Evolutionary conservation across 352 stramenopile species (phyloP).

Genomic region (Pythium sp.): DNA sequence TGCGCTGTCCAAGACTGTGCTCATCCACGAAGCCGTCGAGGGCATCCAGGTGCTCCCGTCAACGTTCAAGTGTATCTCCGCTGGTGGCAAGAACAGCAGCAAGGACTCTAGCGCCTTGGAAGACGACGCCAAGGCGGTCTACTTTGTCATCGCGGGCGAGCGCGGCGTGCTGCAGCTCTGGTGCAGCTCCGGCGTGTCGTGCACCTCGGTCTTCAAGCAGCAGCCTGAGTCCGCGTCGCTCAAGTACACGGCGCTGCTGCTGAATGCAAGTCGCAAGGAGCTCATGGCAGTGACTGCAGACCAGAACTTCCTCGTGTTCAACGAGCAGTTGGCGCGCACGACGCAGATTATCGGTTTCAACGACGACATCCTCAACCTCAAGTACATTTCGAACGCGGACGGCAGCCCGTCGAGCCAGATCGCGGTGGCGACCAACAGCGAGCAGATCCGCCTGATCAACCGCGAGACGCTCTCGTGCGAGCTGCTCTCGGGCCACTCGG

Average conservation of each 20-base stretch:
- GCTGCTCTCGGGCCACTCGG: conserved; percentile 95
- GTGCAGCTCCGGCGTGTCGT: conserved; percentile 34
- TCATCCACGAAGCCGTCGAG: conserved; percentile 95
- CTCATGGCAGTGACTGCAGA: conserved; percentile 79
- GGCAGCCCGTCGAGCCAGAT: conserved; percentile 64
- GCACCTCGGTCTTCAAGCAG: conserved; percentile 47
- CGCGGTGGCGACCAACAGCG: conserved; percentile 96
- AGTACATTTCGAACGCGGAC: conserved; percentile 86
- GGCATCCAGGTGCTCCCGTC: conserved; percentile 87
- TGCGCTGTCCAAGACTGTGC: conserved; percentile 89
- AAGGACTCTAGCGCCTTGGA: conserved; percentile 20
- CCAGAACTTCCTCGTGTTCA: conserved; percentile 87
- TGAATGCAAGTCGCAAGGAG: conserved; percentile 52
- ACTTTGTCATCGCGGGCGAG: conserved; percentile 92
- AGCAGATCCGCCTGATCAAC: conserved; percentile 94
- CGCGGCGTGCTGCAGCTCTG: conserved; percentile 88
- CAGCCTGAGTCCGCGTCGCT: conserved; percentile 43
- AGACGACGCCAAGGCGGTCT: conserved; percentile 61
- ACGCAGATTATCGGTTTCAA: conserved; percentile 93
- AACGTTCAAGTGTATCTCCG: conserved; percentile 47
- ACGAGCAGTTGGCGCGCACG: conserved; percentile 60
- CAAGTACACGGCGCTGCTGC: conserved; percentile 52
- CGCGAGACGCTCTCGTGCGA: conserved; percentile 90
- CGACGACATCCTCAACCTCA: conserved; percentile 97
- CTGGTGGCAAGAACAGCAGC: conserved; percentile 17